These are phyloP conservation scores for Brassica napus DNA, from an alignment of 345 rosid species.

Conservation along the genomic window Da-Ae NC_063448.1:51915501-51916000, in stretches of 20 bases:
- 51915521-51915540: conserved; percentile 30
- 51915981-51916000: not conserved
- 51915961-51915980: not conserved
- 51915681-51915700: conserved; percentile 23
- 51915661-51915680: conserved; percentile 34
- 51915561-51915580: not conserved
- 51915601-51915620: too few relatives aligned
- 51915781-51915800: conserved; percentile 29
- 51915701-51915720: conserved; percentile 34
- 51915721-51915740: conserved; percentile 31
- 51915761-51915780: conserved; percentile 7
- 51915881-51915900: not conserved
- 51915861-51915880: conserved; percentile 32
- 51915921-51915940: conserved; percentile 28
- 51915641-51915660: not conserved
- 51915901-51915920: not conserved
- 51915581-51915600: not conserved
- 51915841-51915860: conserved; percentile 23
- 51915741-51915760: conserved; percentile 24
- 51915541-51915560: not conserved
- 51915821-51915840: not conserved
- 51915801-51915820: conserved; percentile 31
- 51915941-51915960: conserved; percentile 11
- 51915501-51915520: not conserved
- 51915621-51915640: conserved; percentile 8